Evolutionary conservation across 2,329 filamentous ascomycete genomes (phyloP).

Genomic region (Epichloe sibirici): DNA sequence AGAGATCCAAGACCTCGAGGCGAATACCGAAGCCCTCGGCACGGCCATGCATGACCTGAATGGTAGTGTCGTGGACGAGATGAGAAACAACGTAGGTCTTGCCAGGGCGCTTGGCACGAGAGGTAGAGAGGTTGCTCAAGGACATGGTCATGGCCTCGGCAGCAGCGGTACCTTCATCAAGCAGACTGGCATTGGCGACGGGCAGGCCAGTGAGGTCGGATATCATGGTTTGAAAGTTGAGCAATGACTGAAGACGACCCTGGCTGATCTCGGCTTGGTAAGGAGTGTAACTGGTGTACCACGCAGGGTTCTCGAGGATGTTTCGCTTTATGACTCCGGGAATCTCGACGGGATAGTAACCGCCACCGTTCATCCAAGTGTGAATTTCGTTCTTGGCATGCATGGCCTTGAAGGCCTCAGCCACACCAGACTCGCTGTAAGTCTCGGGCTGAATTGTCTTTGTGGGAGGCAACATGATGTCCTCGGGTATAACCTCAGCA

Average conservation of each 20-base stretch:
- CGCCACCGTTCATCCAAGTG: slow-evolving; percentile 69
- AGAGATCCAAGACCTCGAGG: slow-evolving; percentile 60
- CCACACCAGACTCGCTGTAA: slow-evolving; percentile 27
- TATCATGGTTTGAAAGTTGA: slow-evolving; percentile 94
- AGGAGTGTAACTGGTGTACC: slow-evolving; percentile 97
- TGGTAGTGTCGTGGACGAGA: slow-evolving; percentile 72
- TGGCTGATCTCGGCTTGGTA: slow-evolving; percentile 98
- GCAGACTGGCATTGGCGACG: slow-evolving; percentile 79
- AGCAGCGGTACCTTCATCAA: slow-evolving; percentile 86
- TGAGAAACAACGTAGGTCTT: slow-evolving; percentile 80
- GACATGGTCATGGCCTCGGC: slow-evolving; percentile 95
- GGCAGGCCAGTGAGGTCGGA: slow-evolving; percentile 76
- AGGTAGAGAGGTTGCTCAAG: slow-evolving; percentile 58
- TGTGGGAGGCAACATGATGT: slow-evolving; percentile 44
- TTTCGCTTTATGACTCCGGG: slow-evolving; percentile 89
- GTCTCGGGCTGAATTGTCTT: slow-evolving; percentile 37
- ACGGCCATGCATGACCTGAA: slow-evolving; percentile 71
- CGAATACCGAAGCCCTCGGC: slow-evolving; percentile 86
- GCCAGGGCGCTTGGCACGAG: slow-evolving; percentile 59
- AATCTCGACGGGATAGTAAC: slow-evolving; percentile 78
- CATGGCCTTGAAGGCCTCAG: slow-evolving; percentile 25
- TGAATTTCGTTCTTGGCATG: slow-evolving; percentile 23
- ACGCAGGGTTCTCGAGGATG: slow-evolving; percentile 81
- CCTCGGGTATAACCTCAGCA: slow-evolving; percentile 66
- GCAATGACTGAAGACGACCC: slow-evolving; percentile 76